Evolutionary conservation across 1,284 basidiomycete species (phyloP), one percentile per base, ranked within the genome.

Genomic region (Rhodotorula sp.): DNA sequence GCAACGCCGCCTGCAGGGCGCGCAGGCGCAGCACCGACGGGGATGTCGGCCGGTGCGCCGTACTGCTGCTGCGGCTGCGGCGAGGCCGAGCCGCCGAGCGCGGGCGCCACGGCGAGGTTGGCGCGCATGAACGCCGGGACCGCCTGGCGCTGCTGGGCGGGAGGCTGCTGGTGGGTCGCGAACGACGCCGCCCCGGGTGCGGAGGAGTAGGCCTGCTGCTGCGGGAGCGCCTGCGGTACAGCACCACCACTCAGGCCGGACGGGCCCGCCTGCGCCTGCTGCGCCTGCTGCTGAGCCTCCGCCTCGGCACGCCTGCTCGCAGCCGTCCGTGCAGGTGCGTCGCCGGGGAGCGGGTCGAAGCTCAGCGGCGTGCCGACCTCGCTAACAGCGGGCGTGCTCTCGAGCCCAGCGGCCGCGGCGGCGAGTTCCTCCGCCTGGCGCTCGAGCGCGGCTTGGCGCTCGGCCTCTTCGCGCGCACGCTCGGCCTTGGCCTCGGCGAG

Each of bases 391-490:
- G 58, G 44, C 10, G 65, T 50, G 14, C 45, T 56, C 10, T 60
- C 53, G 23, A 57, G 56, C 4, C 60, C 45, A 1, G 45, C 59
- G n/a, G 54, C 52, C 0, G 65, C 70, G 16, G 65, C 65, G 44
- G 70, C 70, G 61, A 67, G 61, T 41, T 67, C 66, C 52, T 71
- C 70, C 7, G 70, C 70, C 27, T 67, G 66, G 25, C 62, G 61
- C 44, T 67, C 70, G 58, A 71, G 62, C 21, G 50, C 48, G 3
- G 55, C 57, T 41, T 67, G 48, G 34, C 71, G 71, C 58, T 67
- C 67, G 25, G 44, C 48, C 1, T 64, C 68, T 53, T 71, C 68
- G 60, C n/a, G 34, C 9, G 56, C 42, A 19, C 62, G 61, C 14
- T 41, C 21, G 9, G 55, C 55, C 44, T 64, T 59, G 7, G 56